phyloP scores from a whole-genome alignment of 2,329 filamentous ascomycete species.

The Metarhizium rileyi region DNA sequence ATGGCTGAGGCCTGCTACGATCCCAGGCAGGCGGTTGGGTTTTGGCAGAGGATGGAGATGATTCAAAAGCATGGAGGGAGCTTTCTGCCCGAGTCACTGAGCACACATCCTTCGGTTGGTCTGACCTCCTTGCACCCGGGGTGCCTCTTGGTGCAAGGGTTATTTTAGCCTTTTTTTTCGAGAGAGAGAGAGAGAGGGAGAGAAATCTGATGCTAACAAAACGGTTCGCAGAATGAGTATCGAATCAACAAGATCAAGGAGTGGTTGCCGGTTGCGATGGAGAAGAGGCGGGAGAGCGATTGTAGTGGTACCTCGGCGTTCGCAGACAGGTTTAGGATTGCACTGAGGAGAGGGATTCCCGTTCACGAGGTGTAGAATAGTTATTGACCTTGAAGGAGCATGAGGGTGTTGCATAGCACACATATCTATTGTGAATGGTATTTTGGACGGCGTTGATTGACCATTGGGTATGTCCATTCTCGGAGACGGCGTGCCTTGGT shows the following conservation, averaged over 20 bases:
- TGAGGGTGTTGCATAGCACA: too few species aligned
- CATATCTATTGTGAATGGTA: too few species aligned
- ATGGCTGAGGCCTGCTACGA: constrained; percentile 75
- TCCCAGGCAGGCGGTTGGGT: constrained; percentile 53
- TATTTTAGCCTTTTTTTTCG: too few species aligned
- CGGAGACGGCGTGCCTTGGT: too few species aligned
- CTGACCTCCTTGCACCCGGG: background rate
- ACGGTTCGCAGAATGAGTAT: constrained; percentile 39
- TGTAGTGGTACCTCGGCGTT: constrained; percentile 43
- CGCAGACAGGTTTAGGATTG: constrained; percentile 41
- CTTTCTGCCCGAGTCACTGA: constrained; percentile 59
- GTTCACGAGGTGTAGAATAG: constrained; percentile 6
- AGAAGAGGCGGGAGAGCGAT: constrained; percentile 43
- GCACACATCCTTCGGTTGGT: constrained; percentile 64
- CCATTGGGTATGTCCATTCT: too few species aligned
- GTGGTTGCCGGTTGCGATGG: constrained; percentile 49
- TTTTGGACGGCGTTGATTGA: too few species aligned
- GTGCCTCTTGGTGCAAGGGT: background rate
- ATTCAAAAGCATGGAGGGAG: constrained; percentile 29
- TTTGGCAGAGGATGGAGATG: constrained; percentile 59
- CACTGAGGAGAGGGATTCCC: constrained; percentile 27
- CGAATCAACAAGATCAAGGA: constrained; percentile 55
- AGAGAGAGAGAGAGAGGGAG: too few species aligned
- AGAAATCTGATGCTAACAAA: background rate
- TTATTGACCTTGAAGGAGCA: background rate